These are phyloP conservation scores for Claviceps spartinae DNA, from an alignment of 2,329 filamentous ascomycete species.

Conservation along the genomic window DNA sequence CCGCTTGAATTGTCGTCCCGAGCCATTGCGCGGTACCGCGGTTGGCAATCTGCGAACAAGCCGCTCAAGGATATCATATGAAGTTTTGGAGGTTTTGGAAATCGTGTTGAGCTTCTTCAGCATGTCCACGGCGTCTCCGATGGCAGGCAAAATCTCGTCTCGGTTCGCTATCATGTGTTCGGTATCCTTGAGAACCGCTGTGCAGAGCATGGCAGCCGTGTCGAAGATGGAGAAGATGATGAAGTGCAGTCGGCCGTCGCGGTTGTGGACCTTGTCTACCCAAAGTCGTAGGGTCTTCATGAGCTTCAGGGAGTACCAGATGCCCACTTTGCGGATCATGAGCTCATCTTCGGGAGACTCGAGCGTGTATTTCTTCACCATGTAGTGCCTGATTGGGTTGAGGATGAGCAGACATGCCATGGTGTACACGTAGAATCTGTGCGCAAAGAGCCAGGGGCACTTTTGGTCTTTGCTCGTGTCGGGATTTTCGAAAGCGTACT, in stretches of 20 bases:
- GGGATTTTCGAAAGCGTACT: slow-evolving; percentile 25
- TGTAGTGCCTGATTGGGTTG: slow-evolving; percentile 31
- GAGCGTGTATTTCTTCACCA: slow-evolving; percentile 23
- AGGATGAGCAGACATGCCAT: slow-evolving; percentile 32
- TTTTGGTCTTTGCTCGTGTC: slow-evolving; percentile 26
- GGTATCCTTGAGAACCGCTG: slow-evolving; percentile 34
- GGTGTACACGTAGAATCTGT: slow-evolving; percentile 31
- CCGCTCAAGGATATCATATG: slow-evolving; percentile 19
- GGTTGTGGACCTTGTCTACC: slow-evolving; percentile 28
- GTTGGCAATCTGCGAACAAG: slow-evolving; percentile 17
- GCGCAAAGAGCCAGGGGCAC: slow-evolving; percentile 28
- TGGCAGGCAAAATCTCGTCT: slow-evolving; percentile 23
- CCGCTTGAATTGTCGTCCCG: slow-evolving; percentile 5
- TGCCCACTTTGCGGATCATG: slow-evolving; percentile 23
- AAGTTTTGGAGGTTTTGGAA: slow-evolving; percentile 21
- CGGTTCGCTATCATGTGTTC: slow-evolving; percentile 24
- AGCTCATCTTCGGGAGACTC: slow-evolving; percentile 18
- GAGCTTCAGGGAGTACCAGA: slow-evolving; percentile 28
- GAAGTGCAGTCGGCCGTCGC: slow-evolving; percentile 35
- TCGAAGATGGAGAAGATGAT: slow-evolving; percentile 39
- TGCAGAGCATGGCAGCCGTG: slow-evolving; percentile 34
- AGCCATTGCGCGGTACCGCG: neutral
- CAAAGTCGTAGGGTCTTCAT: slow-evolving; percentile 26
- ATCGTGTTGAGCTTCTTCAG: slow-evolving; percentile 18
- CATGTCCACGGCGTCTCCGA: slow-evolving; percentile 21